Evolutionary conservation across 495 filamentous ascomycete genomes (phyloP).

Genomic region (Penicillium roqueforti): DNA sequence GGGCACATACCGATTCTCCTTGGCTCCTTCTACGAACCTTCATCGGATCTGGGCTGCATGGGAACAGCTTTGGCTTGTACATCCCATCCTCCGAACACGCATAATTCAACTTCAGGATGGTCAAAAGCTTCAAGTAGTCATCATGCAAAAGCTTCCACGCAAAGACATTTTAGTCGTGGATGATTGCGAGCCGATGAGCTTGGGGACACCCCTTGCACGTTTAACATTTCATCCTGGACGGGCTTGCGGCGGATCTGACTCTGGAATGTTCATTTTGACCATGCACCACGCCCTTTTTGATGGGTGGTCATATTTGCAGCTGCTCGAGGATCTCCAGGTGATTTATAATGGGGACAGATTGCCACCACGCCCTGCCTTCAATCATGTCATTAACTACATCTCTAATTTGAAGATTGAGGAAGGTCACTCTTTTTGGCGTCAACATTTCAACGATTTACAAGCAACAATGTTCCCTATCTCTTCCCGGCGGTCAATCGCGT

Average conservation of each 20-base stretch:
- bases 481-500: not conserved
- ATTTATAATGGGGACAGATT: not conserved
- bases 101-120: conserved; percentile 37
- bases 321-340: not conserved
- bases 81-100: conserved; percentile 34
- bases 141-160: not conserved
- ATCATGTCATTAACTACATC: not conserved
- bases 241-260: not conserved
- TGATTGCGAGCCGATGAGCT: not conserved
- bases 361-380: not conserved
- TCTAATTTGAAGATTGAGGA: not conserved
- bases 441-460: not conserved
- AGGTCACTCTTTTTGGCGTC: not conserved
- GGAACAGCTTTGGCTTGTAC: conserved; percentile 25
- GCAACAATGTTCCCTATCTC: not conserved
- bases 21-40: conserved; percentile 25
- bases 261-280: conserved; percentile 33
- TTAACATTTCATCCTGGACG: not conserved
- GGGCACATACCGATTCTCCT: not conserved
- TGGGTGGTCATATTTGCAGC: conserved; percentile 4
- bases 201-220: not conserved
- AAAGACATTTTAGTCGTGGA: not conserved
- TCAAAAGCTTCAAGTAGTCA: not conserved
- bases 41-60: conserved; percentile 39
- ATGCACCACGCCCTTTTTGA: conserved; percentile 24